Conservation (phyloP, 371 early-diverging fungal species). For the Mortierella sp. region DNA sequence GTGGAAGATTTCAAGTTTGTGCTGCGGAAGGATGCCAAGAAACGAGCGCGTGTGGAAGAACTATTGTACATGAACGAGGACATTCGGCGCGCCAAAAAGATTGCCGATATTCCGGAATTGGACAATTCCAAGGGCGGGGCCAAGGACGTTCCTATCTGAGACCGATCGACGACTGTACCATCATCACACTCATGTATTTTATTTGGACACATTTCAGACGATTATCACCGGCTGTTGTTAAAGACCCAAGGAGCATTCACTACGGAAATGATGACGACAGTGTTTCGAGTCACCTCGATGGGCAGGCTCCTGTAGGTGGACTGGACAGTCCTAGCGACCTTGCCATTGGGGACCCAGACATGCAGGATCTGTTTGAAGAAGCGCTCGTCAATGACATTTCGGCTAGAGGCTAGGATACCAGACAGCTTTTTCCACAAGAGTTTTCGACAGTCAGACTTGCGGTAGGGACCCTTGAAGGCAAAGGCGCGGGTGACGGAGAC, state of each 20-base stretch:
- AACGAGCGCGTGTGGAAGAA: conserved; percentile 96
- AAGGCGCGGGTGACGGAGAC: conserved; percentile 70
- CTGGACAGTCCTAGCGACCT: conserved; percentile 54
- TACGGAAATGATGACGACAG: conserved; percentile 55
- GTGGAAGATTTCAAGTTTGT: conserved; percentile 95
- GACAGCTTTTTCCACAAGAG: conserved; percentile 60
- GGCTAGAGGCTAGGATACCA: conserved; percentile 55
- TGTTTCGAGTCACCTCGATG: conserved; percentile 43
- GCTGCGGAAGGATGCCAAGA: conserved; percentile 94
- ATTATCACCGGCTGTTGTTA: conserved; percentile 36
- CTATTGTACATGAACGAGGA: conserved; percentile 95
- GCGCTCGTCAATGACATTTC: conserved; percentile 52
- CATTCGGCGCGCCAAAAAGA: conserved; percentile 84
- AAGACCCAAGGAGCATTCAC: conserved; percentile 58
- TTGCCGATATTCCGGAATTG: conserved; percentile 51
- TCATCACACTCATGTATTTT: too few relatives aligned
- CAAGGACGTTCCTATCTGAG: conserved; percentile 35
- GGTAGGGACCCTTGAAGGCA: conserved; percentile 56
- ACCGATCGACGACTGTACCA: too few relatives aligned
- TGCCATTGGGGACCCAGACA: conserved; percentile 65
- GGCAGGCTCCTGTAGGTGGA: conserved; percentile 47
- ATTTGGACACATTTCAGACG: too few relatives aligned
- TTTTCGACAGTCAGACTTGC: conserved; percentile 54
- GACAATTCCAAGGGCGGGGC: conserved; percentile 41
- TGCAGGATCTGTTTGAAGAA: conserved; percentile 67